These are phyloP conservation scores for Amanita pallidorosea DNA, from an alignment of 768 basidiomycete genomes.

Conservation along the genomic window DNA sequence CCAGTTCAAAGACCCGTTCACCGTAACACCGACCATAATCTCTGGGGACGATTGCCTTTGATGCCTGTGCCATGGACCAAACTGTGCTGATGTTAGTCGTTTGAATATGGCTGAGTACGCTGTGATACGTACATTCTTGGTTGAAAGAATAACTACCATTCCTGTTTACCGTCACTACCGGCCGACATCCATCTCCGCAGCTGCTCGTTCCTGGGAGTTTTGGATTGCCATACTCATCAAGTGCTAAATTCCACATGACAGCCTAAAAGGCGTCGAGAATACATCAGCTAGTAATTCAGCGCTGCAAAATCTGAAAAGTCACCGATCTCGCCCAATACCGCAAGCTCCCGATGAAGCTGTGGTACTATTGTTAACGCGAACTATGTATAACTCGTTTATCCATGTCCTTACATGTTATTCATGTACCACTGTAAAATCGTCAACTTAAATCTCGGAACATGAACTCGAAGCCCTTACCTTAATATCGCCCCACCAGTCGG, in stretches of 20 bases:
- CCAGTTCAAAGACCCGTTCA: conserved; percentile 46
- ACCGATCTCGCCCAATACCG: conserved; percentile 3
- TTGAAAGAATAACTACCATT: conserved; percentile 55
- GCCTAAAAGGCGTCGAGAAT: too few relatives aligned
- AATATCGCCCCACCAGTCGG: conserved; percentile 75
- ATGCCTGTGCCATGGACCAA: conserved; percentile 66
- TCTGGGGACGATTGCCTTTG: conserved; percentile 61
- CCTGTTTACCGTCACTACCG: conserved; percentile 55
- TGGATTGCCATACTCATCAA: conserved; percentile 45
- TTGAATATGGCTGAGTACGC: background rate
- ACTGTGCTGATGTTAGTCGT: conserved; percentile 22
- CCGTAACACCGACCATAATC: conserved; percentile 53
- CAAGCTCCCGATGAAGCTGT: conserved; percentile 6
- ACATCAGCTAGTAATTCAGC: too few relatives aligned
- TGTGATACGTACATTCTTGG: conserved; percentile 26
- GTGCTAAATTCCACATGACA: too few relatives aligned
- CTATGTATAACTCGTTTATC: background rate
- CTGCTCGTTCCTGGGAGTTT: conserved; percentile 53
- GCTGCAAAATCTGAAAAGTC: background rate
- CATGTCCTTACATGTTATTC: conserved; percentile 40
- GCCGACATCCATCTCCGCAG: conserved; percentile 57
- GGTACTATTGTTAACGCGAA: background rate
- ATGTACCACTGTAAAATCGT: conserved; percentile 45
- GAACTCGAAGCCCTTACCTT: conserved; percentile 32
- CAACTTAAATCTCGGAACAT: background rate